Conservation (phyloP, 2,329 filamentous ascomycete genomes). For the Trichoderma asperellum region DNA sequence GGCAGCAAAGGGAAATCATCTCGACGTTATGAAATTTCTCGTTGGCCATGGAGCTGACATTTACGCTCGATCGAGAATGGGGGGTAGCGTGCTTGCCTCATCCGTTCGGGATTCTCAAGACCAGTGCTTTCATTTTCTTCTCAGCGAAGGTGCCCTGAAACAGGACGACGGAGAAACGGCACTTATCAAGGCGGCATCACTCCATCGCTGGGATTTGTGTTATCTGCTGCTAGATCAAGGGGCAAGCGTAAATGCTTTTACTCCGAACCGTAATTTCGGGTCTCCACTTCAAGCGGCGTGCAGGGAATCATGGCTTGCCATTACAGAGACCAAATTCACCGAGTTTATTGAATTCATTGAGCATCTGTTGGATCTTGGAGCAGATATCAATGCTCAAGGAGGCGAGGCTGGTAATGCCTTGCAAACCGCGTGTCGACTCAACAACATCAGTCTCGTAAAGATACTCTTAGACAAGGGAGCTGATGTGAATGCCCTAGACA, state of each 20-base stretch:
- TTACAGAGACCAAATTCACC: neutral
- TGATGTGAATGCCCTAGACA: neutral
- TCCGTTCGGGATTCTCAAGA: neutral
- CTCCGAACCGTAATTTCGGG: too few relatives aligned
- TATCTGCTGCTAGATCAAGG: neutral
- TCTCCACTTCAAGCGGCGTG: neutral
- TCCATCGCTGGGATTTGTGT: neutral
- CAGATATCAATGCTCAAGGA: neutral
- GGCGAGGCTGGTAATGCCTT: neutral
- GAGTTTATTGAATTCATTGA: neutral
- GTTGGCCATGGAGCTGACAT: neutral
- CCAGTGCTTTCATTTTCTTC: neutral
- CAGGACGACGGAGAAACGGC: neutral
- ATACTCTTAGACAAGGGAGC: neutral
- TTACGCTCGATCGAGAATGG: neutral
- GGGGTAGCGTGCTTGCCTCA: neutral
- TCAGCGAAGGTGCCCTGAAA: neutral
- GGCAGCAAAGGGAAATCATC: neutral
- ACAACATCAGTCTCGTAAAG: neutral
- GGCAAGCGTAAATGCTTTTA: neutral
- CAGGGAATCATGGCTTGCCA: neutral
- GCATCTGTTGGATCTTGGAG: neutral
- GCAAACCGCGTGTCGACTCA: neutral
- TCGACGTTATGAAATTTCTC: neutral
- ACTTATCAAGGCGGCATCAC: neutral